These are phyloP conservation scores for Trichoderma oligosporum DNA, from an alignment of 2,329 filamentous ascomycete species.

Conservation along the genomic window DNA sequence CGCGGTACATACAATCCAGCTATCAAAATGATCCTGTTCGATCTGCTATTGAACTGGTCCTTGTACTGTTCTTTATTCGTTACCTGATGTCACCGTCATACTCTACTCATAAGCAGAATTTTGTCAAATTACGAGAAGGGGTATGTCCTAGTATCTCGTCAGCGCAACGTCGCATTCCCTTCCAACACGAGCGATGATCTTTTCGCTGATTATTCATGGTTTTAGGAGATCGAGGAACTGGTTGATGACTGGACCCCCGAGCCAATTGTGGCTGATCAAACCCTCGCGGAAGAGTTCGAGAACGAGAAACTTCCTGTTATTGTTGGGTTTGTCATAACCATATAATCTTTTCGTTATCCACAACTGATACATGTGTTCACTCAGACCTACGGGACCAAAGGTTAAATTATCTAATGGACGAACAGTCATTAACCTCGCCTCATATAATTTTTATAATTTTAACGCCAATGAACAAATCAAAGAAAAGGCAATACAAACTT, in stretches of 20 bases:
- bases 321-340: conserved; percentile 60
- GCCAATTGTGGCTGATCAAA: conserved; percentile 74
- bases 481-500: conserved; percentile 88
- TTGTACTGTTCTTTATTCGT: conserved; percentile 92
- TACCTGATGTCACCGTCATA: conserved; percentile 92
- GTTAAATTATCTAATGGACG: conserved; percentile 83
- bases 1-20: conserved; percentile 93
- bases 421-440: conserved; percentile 88
- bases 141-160: conserved; percentile 29
- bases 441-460: conserved; percentile 98
- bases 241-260: conserved; percentile 97
- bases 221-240: conserved; percentile 84
- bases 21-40: conserved; percentile 97
- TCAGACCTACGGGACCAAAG: conserved; percentile 82
- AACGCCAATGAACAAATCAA: conserved; percentile 88
- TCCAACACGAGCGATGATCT: neutral
- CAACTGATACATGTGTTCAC: neutral
- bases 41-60: conserved; percentile 85
- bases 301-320: conserved; percentile 83
- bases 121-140: conserved; percentile 84
- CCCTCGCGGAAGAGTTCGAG: conserved; percentile 72
- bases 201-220: neutral
- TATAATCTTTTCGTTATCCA: neutral
- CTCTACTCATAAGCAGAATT: conserved; percentile 83
- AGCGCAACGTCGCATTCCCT: neutral